Percentiles rank a stretch among this genome's conserved stretches.
Conservation (phyloP, 768 basidiomycete genomes). For the Grammothele lineata region DNA sequence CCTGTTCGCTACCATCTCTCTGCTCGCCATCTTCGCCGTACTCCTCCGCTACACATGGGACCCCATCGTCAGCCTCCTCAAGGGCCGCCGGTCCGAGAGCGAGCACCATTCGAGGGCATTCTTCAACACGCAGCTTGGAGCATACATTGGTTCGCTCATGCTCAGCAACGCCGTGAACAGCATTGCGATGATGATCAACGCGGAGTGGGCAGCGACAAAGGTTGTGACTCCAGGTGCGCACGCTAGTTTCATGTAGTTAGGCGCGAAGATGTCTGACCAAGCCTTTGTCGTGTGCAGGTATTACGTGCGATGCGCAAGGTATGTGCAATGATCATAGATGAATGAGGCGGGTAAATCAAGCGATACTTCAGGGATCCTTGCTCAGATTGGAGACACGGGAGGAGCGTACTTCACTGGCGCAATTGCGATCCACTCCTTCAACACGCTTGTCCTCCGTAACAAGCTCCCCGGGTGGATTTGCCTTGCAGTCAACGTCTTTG, state of each 20-base stretch:
- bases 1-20: slow-evolving; percentile 50
- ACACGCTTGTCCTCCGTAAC: slow-evolving; percentile 54
- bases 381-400: slow-evolving; percentile 59
- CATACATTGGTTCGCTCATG: slow-evolving; percentile 62
- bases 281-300: slow-evolving; percentile 28
- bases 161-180: slow-evolving; percentile 52
- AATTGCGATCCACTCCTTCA: slow-evolving; percentile 67
- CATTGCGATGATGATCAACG: slow-evolving; percentile 48
- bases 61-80: slow-evolving; percentile 31
- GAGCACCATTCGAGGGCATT: slow-evolving; percentile 39
- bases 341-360: not conserved
- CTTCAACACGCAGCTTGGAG: slow-evolving; percentile 69
- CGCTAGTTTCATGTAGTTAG: not conserved
- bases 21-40: slow-evolving; percentile 49
- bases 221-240: slow-evolving; percentile 6
- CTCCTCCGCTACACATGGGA: slow-evolving; percentile 45
- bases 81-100: slow-evolving; percentile 5
- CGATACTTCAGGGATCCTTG: slow-evolving; percentile 28
- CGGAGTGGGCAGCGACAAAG: slow-evolving; percentile 37
- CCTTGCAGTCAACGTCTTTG: slow-evolving; percentile 37
- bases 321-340: slow-evolving; percentile 1
- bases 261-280: not conserved
- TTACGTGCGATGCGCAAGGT: slow-evolving; percentile 61
- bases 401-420: slow-evolving; percentile 61
- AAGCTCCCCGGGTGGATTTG: slow-evolving; percentile 49